Conservation (phyloP, 164 flowering plant genomes). For the Stephania yunnanensis region DNA sequence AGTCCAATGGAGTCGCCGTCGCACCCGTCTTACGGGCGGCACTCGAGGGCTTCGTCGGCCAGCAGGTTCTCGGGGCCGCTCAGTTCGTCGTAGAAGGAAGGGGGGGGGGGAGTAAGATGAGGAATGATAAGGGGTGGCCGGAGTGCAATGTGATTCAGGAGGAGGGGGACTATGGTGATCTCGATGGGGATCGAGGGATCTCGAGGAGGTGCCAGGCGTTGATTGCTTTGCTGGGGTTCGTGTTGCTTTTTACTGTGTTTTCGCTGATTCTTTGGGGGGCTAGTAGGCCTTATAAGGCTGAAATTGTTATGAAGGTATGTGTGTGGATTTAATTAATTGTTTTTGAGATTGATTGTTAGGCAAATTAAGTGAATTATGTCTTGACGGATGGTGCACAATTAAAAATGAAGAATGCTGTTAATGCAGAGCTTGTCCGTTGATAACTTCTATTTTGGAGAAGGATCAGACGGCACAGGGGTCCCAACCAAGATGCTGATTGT, state of each 20-base stretch:
- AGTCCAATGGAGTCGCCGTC: constrained; percentile 96
- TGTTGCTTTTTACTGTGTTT: constrained; percentile 36
- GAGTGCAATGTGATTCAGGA: constrained; percentile 82
- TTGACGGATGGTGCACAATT: too few relatives aligned
- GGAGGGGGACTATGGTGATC: constrained; percentile 72
- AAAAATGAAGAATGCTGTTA: neutral
- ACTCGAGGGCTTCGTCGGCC: constrained; percentile 85
- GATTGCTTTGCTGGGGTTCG: constrained; percentile 17
- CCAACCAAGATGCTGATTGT: constrained; percentile 75
- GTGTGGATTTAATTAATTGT: too few relatives aligned
- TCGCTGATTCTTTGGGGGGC: constrained; percentile 70
- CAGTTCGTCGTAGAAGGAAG: constrained; percentile 79
- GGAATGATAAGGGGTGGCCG: constrained; percentile 73
- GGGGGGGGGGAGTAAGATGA: constrained; percentile 42
- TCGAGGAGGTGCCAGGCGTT: constrained; percentile 34
- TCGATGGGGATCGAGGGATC: constrained; percentile 31
- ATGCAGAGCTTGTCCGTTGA: constrained; percentile 67
- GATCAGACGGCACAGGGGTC: constrained; percentile 77
- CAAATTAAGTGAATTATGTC: too few relatives aligned
- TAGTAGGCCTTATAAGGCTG: constrained; percentile 48
- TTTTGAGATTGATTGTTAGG: too few relatives aligned
- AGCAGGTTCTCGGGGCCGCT: constrained; percentile 90
- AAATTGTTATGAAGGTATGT: constrained; percentile 42
- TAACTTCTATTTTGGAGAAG: constrained; percentile 59
- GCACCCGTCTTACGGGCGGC: constrained; percentile 83